Evolutionary conservation across 306 rosid genomes (phyloP).

Genomic region (Biancaea sappan): DNA sequence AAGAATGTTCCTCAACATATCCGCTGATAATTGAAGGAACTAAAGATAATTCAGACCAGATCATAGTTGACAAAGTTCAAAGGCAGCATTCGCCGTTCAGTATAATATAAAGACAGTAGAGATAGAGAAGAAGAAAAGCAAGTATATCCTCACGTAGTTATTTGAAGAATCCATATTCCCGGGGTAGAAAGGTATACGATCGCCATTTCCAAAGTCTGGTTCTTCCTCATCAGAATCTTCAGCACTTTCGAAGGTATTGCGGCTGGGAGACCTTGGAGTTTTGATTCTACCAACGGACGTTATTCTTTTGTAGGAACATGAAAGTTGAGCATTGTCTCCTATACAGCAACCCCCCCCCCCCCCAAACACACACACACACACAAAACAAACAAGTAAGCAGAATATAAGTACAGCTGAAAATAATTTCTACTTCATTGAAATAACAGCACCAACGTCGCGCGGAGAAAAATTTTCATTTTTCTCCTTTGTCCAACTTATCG

Average conservation of each 20-base stretch:
- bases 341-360: no score
- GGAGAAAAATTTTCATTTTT: not conserved
- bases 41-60: not conserved
- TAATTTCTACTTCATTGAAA: not conserved
- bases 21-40: not conserved
- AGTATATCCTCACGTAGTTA: constrained; percentile 26
- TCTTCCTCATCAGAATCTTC: constrained; percentile 61
- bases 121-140: not conserved
- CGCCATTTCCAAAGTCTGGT: constrained; percentile 38
- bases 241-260: constrained; percentile 39
- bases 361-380: no score
- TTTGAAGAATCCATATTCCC: constrained; percentile 31
- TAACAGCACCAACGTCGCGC: not conserved
- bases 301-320: constrained; percentile 39
- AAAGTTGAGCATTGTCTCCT: constrained; percentile 32
- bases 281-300: constrained; percentile 44
- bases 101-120: not conserved
- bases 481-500: not conserved
- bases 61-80: not conserved
- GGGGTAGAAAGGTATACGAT: constrained; percentile 28
- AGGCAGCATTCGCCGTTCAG: not conserved
- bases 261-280: constrained; percentile 50
- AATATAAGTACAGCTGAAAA: not conserved
- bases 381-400: not conserved
- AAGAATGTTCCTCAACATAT: not conserved